Conservation (phyloP, 2,329 filamentous ascomycete species). For the Xylaria sp. region DNA sequence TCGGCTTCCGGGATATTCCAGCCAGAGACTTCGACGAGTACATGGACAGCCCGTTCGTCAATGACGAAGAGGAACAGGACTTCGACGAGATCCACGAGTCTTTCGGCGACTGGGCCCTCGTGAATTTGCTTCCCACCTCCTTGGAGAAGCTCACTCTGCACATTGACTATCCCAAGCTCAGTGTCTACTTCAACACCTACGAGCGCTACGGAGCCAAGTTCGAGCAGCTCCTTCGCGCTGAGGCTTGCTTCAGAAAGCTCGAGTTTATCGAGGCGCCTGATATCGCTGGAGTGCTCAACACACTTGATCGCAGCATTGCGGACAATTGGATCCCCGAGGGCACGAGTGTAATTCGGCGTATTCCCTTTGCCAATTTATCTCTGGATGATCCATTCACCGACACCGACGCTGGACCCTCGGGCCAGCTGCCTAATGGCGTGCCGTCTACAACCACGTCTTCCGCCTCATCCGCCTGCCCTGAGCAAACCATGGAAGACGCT, state of each 20-base stretch:
- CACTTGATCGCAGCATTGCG: no score
- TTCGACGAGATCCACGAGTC: not conserved
- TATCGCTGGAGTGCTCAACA: not conserved
- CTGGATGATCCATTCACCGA: no score
- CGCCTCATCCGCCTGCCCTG: not conserved
- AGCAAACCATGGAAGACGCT: not conserved
- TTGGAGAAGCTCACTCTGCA: conserved; percentile 16
- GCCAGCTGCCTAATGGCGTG: no score
- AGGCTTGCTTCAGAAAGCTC: conserved; percentile 7
- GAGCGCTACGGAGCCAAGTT: conserved; percentile 31
- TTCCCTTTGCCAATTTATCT: not conserved
- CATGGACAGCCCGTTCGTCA: not conserved
- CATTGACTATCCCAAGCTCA: conserved; percentile 13
- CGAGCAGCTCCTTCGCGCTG: conserved; percentile 18
- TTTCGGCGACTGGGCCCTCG: conserved; percentile 24
- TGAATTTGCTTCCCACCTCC: conserved; percentile 9
- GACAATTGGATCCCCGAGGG: not conserved
- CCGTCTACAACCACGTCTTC: not conserved
- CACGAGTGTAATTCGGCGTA: not conserved
- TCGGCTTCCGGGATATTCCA: conserved; percentile 25
- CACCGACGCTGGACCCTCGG: no score
- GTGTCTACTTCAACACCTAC: conserved; percentile 22
- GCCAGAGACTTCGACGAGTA: not conserved
- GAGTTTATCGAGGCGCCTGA: not conserved
- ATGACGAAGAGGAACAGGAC: not conserved